Base-by-base conservation (phyloP, 768 basidiomycete species). In the Tephrocybe sp. region DNA sequence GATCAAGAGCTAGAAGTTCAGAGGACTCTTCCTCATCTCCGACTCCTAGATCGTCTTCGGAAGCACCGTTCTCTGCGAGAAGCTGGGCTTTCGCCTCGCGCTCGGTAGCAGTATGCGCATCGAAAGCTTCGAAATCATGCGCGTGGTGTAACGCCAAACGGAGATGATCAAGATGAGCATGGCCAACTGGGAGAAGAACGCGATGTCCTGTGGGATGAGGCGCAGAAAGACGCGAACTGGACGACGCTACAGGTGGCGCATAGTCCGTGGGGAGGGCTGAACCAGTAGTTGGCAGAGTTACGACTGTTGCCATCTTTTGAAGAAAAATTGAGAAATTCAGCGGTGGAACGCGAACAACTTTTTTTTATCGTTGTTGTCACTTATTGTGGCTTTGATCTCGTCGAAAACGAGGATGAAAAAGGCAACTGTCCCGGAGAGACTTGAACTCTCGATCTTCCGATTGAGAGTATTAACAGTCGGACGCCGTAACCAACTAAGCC, bases 11-110 rank as follows among this genome's bases (percentile, higher is more conserved):
- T 35, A 93, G 67, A 42, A 93, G 60, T 19, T 84, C 85, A 3
- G 77, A 73, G 16, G 79, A 68, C 73, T 98, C 96, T 55, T 83
- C 76, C 70, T 98, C 97, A 52, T 92, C 89, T 1, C 94, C 95
- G 5, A 98, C 87, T 23, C 93, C 96, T 11, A 92, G 83, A 73
- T 95, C 94, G 61, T 91, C 89, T 54, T 88, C 89, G 3, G 64
- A 68, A n/a, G 75, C 82, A 57, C 78, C 77, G 14, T 82, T 70
- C 4, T 74, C 73, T 47, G 77, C 72, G 31, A 78, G 68, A 32
- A 77, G 79, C 60, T 72, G 67, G 26, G 65, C 62, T 50, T 74
- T 72, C 3, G 62, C 71, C 8, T 71, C 68, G 19, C 65, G 63
- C 51, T 74, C 74, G 1, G 65, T 68, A 5, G 67, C 67, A 41